A percentile compares a stretch with the other conserved stretches of the same genome.
These are phyloP conservation scores for Trypanosoma melophagium DNA, from an alignment of 208 protist genomes.

Conservation along the genomic window DNA sequence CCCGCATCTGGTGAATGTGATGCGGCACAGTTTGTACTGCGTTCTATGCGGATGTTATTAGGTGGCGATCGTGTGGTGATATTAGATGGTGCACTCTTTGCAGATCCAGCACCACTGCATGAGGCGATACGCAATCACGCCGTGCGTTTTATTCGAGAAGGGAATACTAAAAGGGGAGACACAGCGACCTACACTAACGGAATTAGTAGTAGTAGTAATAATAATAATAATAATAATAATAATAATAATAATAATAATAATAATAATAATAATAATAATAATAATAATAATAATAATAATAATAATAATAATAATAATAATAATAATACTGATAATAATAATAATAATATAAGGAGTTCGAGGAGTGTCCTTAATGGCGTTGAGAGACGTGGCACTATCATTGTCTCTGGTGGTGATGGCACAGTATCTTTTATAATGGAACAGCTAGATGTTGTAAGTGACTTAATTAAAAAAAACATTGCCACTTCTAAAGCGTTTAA, in stretches of 20 bases:
- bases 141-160: conserved; percentile 33
- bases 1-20: conserved; percentile 54
- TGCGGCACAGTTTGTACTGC: conserved; percentile 35
- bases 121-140: conserved; percentile 61
- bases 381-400: conserved; percentile 63
- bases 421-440: conserved; percentile 82
- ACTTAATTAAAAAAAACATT: conserved; percentile 38
- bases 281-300: conserved; percentile 4
- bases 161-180: too few relatives aligned
- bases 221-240: too few relatives aligned
- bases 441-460: conserved; percentile 56
- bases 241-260: too few relatives aligned
- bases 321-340: neutral
- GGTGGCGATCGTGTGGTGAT: conserved; percentile 50
- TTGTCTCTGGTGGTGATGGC: conserved; percentile 83
- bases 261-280: too few relatives aligned
- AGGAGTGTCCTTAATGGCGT: too few relatives aligned
- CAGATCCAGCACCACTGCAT: conserved; percentile 42
- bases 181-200: too few relatives aligned
- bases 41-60: conserved; percentile 43
- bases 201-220: too few relatives aligned
- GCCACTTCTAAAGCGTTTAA: too few relatives aligned
- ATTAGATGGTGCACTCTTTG: conserved; percentile 51
- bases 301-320: neutral
- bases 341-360: neutral